Evolutionary conservation across 441 rosid species (phyloP).

Genomic region (Arabidopsis lyrata): DNA sequence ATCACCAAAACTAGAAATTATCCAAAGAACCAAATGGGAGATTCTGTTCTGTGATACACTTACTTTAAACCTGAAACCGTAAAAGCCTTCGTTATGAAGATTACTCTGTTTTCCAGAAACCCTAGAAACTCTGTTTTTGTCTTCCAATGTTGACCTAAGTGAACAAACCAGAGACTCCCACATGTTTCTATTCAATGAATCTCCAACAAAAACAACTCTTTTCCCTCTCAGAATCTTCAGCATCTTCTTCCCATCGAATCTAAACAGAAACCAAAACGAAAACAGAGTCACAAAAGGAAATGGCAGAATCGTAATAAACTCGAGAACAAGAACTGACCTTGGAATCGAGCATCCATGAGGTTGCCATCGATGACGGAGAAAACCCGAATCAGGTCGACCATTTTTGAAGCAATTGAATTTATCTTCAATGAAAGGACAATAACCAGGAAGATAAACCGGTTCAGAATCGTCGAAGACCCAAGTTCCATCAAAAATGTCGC

Average conservation of each 20-base stretch:
- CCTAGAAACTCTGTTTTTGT: constrained; percentile 47
- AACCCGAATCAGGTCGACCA: constrained; percentile 53
- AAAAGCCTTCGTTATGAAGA: constrained; percentile 53
- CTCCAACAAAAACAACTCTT: constrained; percentile 64
- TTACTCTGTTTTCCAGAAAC: constrained; percentile 45
- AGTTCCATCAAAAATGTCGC: constrained; percentile 57
- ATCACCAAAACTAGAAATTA: background rate
- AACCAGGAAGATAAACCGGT: constrained; percentile 52
- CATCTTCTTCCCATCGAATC: constrained; percentile 74
- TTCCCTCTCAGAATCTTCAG: constrained; percentile 62
- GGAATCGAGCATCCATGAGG: constrained; percentile 58
- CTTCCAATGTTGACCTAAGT: constrained; percentile 51
- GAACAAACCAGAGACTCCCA: constrained; percentile 67
- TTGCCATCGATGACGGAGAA: constrained; percentile 54
- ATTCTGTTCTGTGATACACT: constrained; percentile 7
- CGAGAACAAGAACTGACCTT: constrained; percentile 39
- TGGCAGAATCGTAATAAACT: background rate
- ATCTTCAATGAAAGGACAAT: constrained; percentile 57
- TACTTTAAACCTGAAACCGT: constrained; percentile 56
- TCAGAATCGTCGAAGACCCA: constrained; percentile 55
- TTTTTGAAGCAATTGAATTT: constrained; percentile 60
- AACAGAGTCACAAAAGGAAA: background rate
- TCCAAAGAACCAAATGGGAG: background rate
- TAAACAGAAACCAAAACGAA: constrained; percentile 26
- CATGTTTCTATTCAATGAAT: constrained; percentile 65